These are phyloP conservation scores for Ustilago curta DNA, from an alignment of 1,284 basidiomycete species.

Conservation along the genomic window DNA sequence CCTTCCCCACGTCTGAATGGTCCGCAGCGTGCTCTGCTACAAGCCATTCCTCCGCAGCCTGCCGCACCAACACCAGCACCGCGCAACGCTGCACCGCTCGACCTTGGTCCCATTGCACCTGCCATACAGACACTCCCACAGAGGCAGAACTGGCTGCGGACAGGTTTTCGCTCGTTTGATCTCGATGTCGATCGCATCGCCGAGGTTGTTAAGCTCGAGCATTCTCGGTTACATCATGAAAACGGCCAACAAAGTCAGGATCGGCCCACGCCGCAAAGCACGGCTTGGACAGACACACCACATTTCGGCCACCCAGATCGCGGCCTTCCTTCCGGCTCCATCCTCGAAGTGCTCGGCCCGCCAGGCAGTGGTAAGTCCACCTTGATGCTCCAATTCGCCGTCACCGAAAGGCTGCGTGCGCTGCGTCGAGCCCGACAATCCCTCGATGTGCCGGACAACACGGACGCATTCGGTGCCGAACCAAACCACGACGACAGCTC, in stretches of 20 bases:
- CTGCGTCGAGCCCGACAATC: conserved; percentile 19
- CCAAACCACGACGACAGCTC: neutral
- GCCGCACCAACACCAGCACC: conserved; percentile 1
- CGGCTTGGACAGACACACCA: neutral
- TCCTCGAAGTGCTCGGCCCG: conserved; percentile 41
- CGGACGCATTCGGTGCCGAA: neutral
- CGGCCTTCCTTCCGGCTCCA: conserved; percentile 41
- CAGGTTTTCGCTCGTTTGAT: conserved; percentile 37
- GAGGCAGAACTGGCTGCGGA: conserved; percentile 11
- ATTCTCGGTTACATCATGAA: conserved; percentile 6
- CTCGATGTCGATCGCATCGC: conserved; percentile 40
- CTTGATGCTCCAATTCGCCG: conserved; percentile 30
- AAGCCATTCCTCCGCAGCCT: conserved; percentile 32
- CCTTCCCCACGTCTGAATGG: neutral
- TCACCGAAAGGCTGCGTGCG: conserved; percentile 40
- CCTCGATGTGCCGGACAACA: conserved; percentile 1
- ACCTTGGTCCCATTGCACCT: neutral
- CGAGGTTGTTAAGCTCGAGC: conserved; percentile 15
- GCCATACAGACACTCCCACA: conserved; percentile 12
- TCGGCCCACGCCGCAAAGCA: neutral
- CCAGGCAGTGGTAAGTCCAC: conserved; percentile 42
- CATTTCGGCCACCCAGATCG: conserved; percentile 12
- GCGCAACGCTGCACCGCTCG: neutral
- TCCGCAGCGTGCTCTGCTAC: conserved; percentile 21
- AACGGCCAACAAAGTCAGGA: neutral